phyloP scores from a whole-genome alignment of 805 yeast species.

The Metschnikowia koreensis region DNA sequence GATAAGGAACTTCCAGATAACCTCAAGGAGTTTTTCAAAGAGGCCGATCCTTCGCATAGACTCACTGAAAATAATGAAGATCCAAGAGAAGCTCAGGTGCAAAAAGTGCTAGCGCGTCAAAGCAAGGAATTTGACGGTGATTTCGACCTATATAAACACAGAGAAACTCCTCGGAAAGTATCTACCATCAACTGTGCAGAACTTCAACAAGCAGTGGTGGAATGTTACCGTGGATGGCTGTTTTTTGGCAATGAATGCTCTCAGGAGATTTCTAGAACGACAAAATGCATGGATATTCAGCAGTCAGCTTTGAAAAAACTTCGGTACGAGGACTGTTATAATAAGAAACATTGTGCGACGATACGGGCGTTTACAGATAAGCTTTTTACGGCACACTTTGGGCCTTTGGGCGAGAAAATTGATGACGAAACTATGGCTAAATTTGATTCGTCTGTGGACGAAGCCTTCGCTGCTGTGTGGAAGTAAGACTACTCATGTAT shows the following conservation, averaged over 20 bases:
- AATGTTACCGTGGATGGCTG: constrained; percentile 35
- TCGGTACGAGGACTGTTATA: constrained; percentile 37
- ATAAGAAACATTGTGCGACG: constrained; percentile 33
- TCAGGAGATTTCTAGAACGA: constrained; percentile 26
- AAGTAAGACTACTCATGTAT: constrained; percentile 16
- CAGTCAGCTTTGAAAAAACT: constrained; percentile 32
- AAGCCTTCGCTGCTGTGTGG: constrained; percentile 34
- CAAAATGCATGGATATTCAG: constrained; percentile 36
- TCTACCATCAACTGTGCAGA: constrained; percentile 41
- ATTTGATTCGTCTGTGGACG: constrained; percentile 32
- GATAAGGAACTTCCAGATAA: constrained; percentile 34
- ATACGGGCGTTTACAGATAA: constrained; percentile 37
- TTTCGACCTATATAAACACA: constrained; percentile 31
- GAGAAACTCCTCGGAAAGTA: constrained; percentile 25
- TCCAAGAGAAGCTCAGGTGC: constrained; percentile 29
- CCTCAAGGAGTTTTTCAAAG: constrained; percentile 31
- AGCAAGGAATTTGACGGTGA: constrained; percentile 23
- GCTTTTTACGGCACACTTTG: constrained; percentile 36
- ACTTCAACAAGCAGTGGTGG: constrained; percentile 34
- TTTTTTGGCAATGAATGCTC: constrained; percentile 31
- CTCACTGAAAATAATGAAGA: not conserved
- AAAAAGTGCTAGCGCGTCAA: constrained; percentile 22
- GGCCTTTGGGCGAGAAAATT: constrained; percentile 34
- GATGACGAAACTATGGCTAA: constrained; percentile 25
- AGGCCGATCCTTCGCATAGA: constrained; percentile 28